Percentiles rank a stretch among this genome's conserved stretches.
phyloP scores from a whole-genome alignment of 305 asterid species.

The Euphrasia arctica region DNA sequence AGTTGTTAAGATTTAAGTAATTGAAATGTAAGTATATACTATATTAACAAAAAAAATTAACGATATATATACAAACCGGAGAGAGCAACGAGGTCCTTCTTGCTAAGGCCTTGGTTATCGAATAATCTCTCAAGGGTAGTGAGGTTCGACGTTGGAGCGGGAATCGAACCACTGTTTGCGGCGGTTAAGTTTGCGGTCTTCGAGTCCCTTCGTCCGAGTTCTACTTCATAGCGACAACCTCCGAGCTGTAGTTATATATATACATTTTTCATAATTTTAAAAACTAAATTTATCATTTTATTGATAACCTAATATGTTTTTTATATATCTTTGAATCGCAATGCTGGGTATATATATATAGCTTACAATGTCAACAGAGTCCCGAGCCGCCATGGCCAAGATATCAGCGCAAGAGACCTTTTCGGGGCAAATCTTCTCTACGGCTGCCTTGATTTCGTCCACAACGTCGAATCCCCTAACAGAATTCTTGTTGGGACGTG shows the following conservation, averaged over 20 bases:
- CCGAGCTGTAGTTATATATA: slow-evolving; percentile 48
- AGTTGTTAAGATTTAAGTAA: too few relatives aligned
- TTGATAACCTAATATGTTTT: too few relatives aligned
- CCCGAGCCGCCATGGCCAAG: slow-evolving; percentile 64
- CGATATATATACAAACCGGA: neutral
- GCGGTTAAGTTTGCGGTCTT: slow-evolving; percentile 67
- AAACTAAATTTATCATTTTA: too few relatives aligned
- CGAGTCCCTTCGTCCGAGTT: slow-evolving; percentile 77
- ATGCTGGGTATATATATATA: too few relatives aligned
- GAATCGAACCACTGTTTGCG: slow-evolving; percentile 64
- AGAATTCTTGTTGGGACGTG: slow-evolving; percentile 57
- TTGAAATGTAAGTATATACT: too few relatives aligned
- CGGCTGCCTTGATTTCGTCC: slow-evolving; percentile 60
- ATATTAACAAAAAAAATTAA: neutral
- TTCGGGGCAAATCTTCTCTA: slow-evolving; percentile 62
- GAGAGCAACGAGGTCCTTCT: slow-evolving; percentile 74
- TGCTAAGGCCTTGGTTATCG: slow-evolving; percentile 63
- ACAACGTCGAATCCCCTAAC: slow-evolving; percentile 73
- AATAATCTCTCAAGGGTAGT: slow-evolving; percentile 56
- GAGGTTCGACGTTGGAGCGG: slow-evolving; percentile 70
- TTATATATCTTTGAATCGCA: too few relatives aligned
- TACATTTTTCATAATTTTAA: too few relatives aligned
- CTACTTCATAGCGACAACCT: slow-evolving; percentile 71
- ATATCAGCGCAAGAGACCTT: slow-evolving; percentile 75
- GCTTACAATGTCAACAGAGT: slow-evolving; percentile 59